These are phyloP conservation scores for Cladosporium sp. DNA, from an alignment of 2,329 filamentous ascomycete species.

Conservation along the genomic window DNA sequence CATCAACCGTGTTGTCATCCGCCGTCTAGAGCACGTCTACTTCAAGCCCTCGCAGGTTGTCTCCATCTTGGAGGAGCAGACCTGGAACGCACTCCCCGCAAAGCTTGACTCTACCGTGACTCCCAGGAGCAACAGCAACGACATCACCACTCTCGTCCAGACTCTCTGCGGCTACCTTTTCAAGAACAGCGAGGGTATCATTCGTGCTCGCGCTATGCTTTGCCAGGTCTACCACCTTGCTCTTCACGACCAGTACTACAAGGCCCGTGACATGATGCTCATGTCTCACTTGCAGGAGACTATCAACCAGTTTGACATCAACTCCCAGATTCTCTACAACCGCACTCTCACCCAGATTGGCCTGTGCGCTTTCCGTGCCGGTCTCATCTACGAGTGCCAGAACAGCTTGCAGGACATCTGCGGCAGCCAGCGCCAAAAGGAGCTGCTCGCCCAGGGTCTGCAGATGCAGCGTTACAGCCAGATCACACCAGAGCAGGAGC, in stretches of 20 bases:
- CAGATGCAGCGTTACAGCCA: constrained; percentile 97
- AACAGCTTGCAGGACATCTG: constrained; percentile 98
- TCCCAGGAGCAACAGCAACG: constrained; percentile 66
- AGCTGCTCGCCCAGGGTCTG: constrained; percentile 94
- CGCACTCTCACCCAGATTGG: constrained; percentile 96
- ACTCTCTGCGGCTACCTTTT: constrained; percentile 94
- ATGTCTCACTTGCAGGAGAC: constrained; percentile 99
- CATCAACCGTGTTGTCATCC: constrained; percentile 89
- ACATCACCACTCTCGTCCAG: constrained; percentile 76
- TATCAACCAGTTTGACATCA: constrained; percentile 94
- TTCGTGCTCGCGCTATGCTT: constrained; percentile 93
- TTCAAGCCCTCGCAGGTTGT: constrained; percentile 97
- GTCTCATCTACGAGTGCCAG: constrained; percentile 95
- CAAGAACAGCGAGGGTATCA: constrained; percentile 90
- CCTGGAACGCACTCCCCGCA: constrained; percentile 78
- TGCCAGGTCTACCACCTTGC: constrained; percentile 99
- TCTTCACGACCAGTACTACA: constrained; percentile 97
- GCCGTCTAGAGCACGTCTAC: constrained; percentile 94
- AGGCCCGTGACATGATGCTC: constrained; percentile 97
- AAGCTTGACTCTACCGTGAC: constrained; percentile 78
- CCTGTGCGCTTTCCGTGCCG: constrained; percentile 95
- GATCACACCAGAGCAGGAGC: constrained; percentile 96
- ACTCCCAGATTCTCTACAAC: constrained; percentile 98
- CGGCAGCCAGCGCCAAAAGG: constrained; percentile 95
- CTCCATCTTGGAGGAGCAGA: constrained; percentile 89